Evolutionary conservation across 202 grass and related monocot species (phyloP).

Genomic region (Hordeum pubiflorum): DNA sequence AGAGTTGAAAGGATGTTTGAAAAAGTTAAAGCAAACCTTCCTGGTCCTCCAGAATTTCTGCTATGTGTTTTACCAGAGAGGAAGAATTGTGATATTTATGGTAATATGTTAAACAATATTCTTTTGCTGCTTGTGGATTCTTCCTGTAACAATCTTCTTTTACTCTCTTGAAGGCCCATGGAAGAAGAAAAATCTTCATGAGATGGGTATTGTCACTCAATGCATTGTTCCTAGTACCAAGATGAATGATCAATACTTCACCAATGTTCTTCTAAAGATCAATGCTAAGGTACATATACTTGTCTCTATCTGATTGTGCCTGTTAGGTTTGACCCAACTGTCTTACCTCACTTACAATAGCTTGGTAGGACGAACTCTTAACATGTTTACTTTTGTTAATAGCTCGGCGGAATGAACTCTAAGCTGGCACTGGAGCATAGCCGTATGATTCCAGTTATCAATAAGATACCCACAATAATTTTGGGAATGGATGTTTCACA

Average conservation of each 20-base stretch:
- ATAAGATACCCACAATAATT: constrained; percentile 59
- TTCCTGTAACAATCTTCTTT: constrained; percentile 4
- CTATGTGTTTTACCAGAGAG: constrained; percentile 85
- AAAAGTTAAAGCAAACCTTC: constrained; percentile 59
- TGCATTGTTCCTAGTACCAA: constrained; percentile 69
- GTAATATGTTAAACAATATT: constrained; percentile 23
- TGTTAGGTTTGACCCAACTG: background rate
- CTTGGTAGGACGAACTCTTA: constrained; percentile 58
- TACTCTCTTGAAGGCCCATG: constrained; percentile 64
- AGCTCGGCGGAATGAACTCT: constrained; percentile 83
- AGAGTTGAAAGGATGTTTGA: constrained; percentile 88
- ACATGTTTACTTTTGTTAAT: constrained; percentile 14
- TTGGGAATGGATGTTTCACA: constrained; percentile 90
- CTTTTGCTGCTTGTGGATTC: background rate
- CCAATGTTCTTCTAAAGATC: constrained; percentile 92
- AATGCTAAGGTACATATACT: constrained; percentile 68
- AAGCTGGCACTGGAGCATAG: constrained; percentile 50
- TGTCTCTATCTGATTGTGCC: constrained; percentile 20
- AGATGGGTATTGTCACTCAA: constrained; percentile 81
- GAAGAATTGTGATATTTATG: constrained; percentile 86
- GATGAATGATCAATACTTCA: constrained; percentile 91
- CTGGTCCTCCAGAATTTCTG: constrained; percentile 56
- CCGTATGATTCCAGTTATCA: constrained; percentile 45
- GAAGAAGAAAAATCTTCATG: constrained; percentile 95
- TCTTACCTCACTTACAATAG: constrained; percentile 22